Evolutionary conservation across 2,329 filamentous ascomycete genomes (phyloP).

Genomic region (Fusarium sp.): DNA sequence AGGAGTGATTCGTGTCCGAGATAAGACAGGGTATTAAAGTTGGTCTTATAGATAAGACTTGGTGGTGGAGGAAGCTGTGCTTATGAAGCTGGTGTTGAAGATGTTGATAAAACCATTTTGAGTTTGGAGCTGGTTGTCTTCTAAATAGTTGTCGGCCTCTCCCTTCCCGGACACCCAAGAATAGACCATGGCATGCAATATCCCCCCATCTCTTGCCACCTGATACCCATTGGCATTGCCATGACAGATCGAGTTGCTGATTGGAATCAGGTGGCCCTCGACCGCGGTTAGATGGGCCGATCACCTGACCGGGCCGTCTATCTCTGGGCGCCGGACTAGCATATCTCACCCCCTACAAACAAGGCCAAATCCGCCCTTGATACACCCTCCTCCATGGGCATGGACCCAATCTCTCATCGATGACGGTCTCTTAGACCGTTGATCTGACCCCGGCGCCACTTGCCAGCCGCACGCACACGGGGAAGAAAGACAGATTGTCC

Average conservation of each 20-base stretch:
- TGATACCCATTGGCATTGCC: slow-evolving; percentile 27
- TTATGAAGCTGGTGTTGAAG: slow-evolving; percentile 14
- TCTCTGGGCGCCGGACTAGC: slow-evolving; percentile 31
- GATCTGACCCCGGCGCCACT: slow-evolving; percentile 21
- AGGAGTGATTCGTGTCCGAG: slow-evolving; percentile 5
- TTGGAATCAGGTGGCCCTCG: slow-evolving; percentile 33
- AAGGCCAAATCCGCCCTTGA: slow-evolving; percentile 35
- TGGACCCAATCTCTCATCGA: slow-evolving; percentile 17
- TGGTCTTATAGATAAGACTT: slow-evolving; percentile 31
- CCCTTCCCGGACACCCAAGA: slow-evolving; percentile 27
- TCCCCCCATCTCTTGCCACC: slow-evolving; percentile 34
- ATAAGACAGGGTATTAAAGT: slow-evolving; percentile 6
- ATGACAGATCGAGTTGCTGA: slow-evolving; percentile 35
- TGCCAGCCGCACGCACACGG: neutral
- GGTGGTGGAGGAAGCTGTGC: slow-evolving; percentile 3
- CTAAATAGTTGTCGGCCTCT: slow-evolving; percentile 35
- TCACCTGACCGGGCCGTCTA: slow-evolving; percentile 36
- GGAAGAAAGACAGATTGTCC: slow-evolving; percentile 4
- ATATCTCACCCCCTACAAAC: slow-evolving; percentile 27
- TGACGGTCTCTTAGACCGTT: slow-evolving; percentile 18
- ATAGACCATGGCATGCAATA: slow-evolving; percentile 26
- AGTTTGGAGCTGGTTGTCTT: slow-evolving; percentile 36
- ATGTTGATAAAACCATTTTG: slow-evolving; percentile 26
- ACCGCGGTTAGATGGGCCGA: slow-evolving; percentile 21
- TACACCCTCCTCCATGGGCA: slow-evolving; percentile 20